Evolutionary conservation across 2,329 filamentous ascomycete genomes (phyloP), one percentile per base, ranked within the genome.

Genomic region (Fusarium torreyae): DNA sequence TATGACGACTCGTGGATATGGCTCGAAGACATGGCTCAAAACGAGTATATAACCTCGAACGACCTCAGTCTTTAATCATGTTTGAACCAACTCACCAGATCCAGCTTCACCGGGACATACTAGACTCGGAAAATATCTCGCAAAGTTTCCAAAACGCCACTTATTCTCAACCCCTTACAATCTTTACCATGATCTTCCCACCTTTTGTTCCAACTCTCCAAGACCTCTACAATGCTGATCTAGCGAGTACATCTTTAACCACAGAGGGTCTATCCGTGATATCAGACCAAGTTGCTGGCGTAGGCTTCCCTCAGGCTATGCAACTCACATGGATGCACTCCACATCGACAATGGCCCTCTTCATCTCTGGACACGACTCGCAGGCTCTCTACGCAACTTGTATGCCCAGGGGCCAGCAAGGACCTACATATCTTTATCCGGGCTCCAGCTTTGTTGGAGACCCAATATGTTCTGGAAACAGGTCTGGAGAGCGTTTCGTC

Each of bases 251-350:
- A 3, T 28, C 43, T 17, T 49, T 58, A 6, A 46, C 51, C 11
- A 34, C 54, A 3, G 44, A 33, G 1, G 42, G 34, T 1, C 42
- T 58, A 7, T 51, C 57, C 17, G 55, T 61, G 5, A 61, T 71
- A 4, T 46, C 69, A 33, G 62, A 64, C 18, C 33, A 68, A 14
- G 18, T 62, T 5, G 58, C 68, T 3, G 38, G 42, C 13, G 61
- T 67, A 5, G 63, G 69, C 1, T 63, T 71, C 5, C 69, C 69
- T 2, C 69, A 65, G 13, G 43, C 61, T 14, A 58, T 72, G 31
- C 55, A 72, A 13, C 17, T 72, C 3, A 40, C 58, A n/a, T 70
- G 63, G 66, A 52, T 48, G 24, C 33, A 59, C 17, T 72, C 69
- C 0, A 53, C 48, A 13, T 63, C 69, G 1, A 50, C 66, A 2